Conservation (phyloP, 2,329 filamentous ascomycete genomes). For the Magnaporthiopsis incrustans region DNA sequence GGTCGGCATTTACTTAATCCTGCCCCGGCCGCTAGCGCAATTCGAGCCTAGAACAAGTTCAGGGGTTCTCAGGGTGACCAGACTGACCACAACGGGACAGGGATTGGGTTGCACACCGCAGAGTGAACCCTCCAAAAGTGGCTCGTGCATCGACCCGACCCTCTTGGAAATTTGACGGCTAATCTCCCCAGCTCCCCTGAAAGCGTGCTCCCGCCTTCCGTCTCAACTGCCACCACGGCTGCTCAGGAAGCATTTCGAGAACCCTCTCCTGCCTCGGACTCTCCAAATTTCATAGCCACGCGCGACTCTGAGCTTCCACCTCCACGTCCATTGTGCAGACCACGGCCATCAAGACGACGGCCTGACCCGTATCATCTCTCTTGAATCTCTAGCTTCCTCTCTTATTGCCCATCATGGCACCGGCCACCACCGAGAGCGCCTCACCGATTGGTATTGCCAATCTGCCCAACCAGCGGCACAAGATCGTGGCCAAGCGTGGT, state of each 20-base stretch:
- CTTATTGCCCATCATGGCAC: conserved; percentile 43
- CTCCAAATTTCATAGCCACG: neutral
- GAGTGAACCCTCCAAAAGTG: conserved; percentile 12
- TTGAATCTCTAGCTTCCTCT: conserved; percentile 9
- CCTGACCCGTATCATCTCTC: conserved; percentile 8
- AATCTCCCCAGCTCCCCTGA: conserved; percentile 11
- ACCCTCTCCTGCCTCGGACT: neutral
- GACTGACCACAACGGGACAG: neutral
- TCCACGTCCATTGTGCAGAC: neutral
- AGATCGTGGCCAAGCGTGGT: conserved; percentile 75
- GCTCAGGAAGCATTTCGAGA: neutral
- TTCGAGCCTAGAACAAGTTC: neutral
- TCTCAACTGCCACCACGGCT: conserved; percentile 7
- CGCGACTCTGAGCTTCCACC: neutral
- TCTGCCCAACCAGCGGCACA: conserved; percentile 66
- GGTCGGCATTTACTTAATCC: conserved; percentile 29
- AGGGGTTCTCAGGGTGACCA: conserved; percentile 1
- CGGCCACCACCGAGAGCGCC: conserved; percentile 49
- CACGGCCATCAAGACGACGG: neutral
- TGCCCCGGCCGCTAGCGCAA: conserved; percentile 12
- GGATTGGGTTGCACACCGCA: neutral
- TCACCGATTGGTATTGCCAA: conserved; percentile 69
- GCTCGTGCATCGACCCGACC: conserved; percentile 14
- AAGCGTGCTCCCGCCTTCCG: conserved; percentile 15
- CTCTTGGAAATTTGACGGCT: conserved; percentile 17